Percentiles rank a stretch among this genome's conserved stretches.
phyloP scores from a whole-genome alignment of 768 basidiomycete species.

The Pleurotus platypus region DNA sequence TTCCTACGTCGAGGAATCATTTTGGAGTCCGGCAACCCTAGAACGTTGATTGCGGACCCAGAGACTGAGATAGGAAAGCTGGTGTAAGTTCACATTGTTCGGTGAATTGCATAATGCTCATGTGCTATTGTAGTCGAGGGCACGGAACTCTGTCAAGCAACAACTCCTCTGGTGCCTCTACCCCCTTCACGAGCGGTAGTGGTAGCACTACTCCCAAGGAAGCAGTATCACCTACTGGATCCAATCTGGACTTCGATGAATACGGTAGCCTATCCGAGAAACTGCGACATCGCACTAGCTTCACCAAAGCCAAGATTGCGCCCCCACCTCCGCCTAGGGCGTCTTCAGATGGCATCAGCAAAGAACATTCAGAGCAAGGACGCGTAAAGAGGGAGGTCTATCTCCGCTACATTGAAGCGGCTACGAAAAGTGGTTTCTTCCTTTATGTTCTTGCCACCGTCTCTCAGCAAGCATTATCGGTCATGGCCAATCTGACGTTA shows the following conservation, averaged over 20 bases:
- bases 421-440: slow-evolving; percentile 68
- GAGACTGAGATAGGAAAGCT: slow-evolving; percentile 72
- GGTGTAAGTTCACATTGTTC: slow-evolving; percentile 44
- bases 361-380: slow-evolving; percentile 79
- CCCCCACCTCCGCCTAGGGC: slow-evolving; percentile 34
- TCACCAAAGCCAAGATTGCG: slow-evolving; percentile 51
- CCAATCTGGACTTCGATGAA: neutral
- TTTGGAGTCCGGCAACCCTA: slow-evolving; percentile 69
- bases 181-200: slow-evolving; percentile 40
- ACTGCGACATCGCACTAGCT: slow-evolving; percentile 52
- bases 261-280: slow-evolving; percentile 39
- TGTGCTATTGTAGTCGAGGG: slow-evolving; percentile 27
- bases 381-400: slow-evolving; percentile 79
- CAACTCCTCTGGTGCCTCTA: slow-evolving; percentile 45
- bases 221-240: neutral
- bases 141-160: slow-evolving; percentile 37
- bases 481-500: slow-evolving; percentile 65
- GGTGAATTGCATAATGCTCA: neutral
- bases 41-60: slow-evolving; percentile 51
- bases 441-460: slow-evolving; percentile 57
- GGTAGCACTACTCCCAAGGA: slow-evolving; percentile 28
- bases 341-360: slow-evolving; percentile 44
- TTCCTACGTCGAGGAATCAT: slow-evolving; percentile 83
- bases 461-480: slow-evolving; percentile 52
- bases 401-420: slow-evolving; percentile 70